phyloP scores from a whole-genome alignment of 768 basidiomycete species.

The Tylopilus sp. region DNA sequence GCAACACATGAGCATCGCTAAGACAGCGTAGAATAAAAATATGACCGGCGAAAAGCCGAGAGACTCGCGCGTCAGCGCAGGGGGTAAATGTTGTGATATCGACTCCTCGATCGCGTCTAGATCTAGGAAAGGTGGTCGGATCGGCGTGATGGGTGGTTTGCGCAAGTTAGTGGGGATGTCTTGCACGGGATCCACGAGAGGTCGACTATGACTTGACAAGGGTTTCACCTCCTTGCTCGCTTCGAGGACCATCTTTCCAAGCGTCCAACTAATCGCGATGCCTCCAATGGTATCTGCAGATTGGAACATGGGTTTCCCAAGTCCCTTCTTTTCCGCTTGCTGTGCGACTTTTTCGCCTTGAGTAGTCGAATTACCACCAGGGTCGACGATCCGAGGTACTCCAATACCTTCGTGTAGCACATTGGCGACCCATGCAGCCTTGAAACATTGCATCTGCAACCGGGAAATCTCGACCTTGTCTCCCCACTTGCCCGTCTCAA shows the following conservation, averaged over 20 bases:
- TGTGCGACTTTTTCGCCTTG: slow-evolving; percentile 65
- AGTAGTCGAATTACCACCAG: slow-evolving; percentile 73
- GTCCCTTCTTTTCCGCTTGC: slow-evolving; percentile 79
- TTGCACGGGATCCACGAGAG: slow-evolving; percentile 72
- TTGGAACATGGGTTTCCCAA: slow-evolving; percentile 85
- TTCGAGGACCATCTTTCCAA: slow-evolving; percentile 98
- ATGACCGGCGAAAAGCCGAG: slow-evolving; percentile 71
- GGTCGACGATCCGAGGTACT: slow-evolving; percentile 86
- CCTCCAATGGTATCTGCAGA: slow-evolving; percentile 88
- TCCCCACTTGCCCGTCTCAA: slow-evolving; percentile 68
- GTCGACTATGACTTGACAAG: slow-evolving; percentile 43
- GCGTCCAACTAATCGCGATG: slow-evolving; percentile 95
- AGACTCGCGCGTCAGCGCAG: slow-evolving; percentile 55
- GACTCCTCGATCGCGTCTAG: slow-evolving; percentile 60
- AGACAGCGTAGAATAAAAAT: slow-evolving; percentile 52
- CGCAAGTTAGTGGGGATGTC: slow-evolving; percentile 53
- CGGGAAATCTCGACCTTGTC: slow-evolving; percentile 76
- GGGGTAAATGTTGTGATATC: slow-evolving; percentile 64
- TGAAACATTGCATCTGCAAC: slow-evolving; percentile 98
- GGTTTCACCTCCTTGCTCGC: slow-evolving; percentile 82
- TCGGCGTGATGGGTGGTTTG: slow-evolving; percentile 51
- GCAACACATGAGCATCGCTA: slow-evolving; percentile 41
- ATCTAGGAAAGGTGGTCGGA: slow-evolving; percentile 59
- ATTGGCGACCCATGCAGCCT: slow-evolving; percentile 97
- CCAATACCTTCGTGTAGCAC: slow-evolving; percentile 95